Evolutionary conservation across 495 filamentous ascomycete genomes (phyloP), one percentile per base, ranked within the genome.

Genomic region (Parachaetomium inaequale): DNA sequence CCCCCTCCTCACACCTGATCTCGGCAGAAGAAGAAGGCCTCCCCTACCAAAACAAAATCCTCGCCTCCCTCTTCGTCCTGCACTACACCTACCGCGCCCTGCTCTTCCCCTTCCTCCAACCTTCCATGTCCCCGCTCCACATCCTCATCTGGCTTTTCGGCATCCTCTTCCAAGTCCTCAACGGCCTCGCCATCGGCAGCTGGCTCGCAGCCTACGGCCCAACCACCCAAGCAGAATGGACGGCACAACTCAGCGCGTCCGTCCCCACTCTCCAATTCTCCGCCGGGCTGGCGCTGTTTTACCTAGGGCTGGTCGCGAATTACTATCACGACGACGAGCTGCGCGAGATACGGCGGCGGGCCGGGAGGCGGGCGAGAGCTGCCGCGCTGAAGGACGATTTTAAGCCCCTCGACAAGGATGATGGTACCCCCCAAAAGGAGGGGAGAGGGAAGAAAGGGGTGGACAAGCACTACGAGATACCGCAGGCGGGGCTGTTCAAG

Each of bases 61-160:
- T 91, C 71, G 87, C 79, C 47, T 81, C 70, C 8, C 73, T 88
- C 34, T 90, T 87, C 66, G 85, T 86, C 64, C 82, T 89, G 62
- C 94, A 98, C 75, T 98, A 98, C 76, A 59, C 85, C 68, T 92
- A 98, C 80, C 90, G 94, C 63, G 89, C 93, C 21, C 73, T 97
- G 57, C 74, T 96, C 60, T 85, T 86, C 38, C 92, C 94, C 2
- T 79, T 92, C 65, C 79, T 92, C 32, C 91, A 92, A 56, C 92
- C 92, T 0, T 89, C 85, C 73, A 96, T 98, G 88, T 92, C 92
- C 10, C 93, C 92, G 25, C 88, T 93, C 54, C 89, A 92, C 71
- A 63, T 81, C 11, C 57, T 83, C 19, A 76, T 96, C 62, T 86
- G 85, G 78, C 7, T 74, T 45, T 75, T 70, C 4, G 93, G 84